Base-by-base conservation (phyloP, 176 grass and related monocot species). In the Dendrocalamus sinicus region DNA sequence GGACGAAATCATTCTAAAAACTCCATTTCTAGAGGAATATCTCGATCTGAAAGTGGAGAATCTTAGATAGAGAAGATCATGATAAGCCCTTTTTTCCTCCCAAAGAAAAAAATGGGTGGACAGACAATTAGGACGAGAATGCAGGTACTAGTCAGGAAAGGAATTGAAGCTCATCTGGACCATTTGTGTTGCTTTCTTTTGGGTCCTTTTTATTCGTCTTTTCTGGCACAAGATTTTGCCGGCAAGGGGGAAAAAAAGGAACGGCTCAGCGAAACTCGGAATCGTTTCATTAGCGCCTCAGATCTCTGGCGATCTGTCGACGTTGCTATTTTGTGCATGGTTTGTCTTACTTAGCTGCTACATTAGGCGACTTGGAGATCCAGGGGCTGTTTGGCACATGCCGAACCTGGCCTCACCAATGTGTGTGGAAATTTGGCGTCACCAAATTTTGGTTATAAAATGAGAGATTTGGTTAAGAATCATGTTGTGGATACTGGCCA, bases 171-270 rank as follows among this genome's bases (percentile, higher is more conserved):
- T 75, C 71, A 13, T 15, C 22, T 41, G 45, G 82, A 84, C 72
- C 62, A 76, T 85, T 22, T 77, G 22, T 85, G 62, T 85, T 77
- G 83, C 60, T 85, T 85, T 85, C 61, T 22, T 55, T 32, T 5
- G 6, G 53, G 16, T 40, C 52, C 53, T 23, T 30, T 53, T 35
- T 54, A 20, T 28, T 43, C 57, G 55, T 45, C 61, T 67, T 85
- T 76, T n/a, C 28, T 13, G 51, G 17, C 54, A 57, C 32, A 61
- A 14, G 6, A 44, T 77, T 13, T 26, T 67, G 83, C 45, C 50
- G 55, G 7, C 8, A 35, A 44, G 12, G 8, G 8, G 55, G 9
- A 22, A 11, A 22, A 64, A 37, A 81, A 67, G 26, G 60, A 76
- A 55, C 22, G 72, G 72, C 14, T 41, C 48, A 67, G 72, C 14